Conservation (phyloP, 2,329 filamentous ascomycete species). For the Eutypa lata region DNA sequence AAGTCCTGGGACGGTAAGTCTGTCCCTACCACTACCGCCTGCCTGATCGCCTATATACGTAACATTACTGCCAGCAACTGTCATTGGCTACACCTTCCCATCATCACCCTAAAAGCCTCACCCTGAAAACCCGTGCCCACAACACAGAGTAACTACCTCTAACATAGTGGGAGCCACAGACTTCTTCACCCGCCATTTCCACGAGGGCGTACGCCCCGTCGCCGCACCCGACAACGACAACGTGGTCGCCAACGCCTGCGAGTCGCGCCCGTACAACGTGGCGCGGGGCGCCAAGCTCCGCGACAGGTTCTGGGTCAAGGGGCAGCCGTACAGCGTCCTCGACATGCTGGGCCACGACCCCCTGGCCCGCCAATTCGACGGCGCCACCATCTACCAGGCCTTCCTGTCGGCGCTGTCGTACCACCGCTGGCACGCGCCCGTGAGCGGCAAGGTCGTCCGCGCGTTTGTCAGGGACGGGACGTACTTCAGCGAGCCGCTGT, state of each 20-base stretch:
- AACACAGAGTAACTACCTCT: too few species aligned
- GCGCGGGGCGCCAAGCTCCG: constrained; percentile 38
- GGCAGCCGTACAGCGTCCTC: constrained; percentile 52
- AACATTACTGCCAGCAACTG: neutral
- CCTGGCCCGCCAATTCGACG: constrained; percentile 44
- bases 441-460: constrained; percentile 51
- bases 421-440: constrained; percentile 60
- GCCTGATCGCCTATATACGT: neutral
- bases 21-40: neutral
- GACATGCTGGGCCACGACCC: constrained; percentile 51
- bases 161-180: too few species aligned
- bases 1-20: constrained; percentile 54
- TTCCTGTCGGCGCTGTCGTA: constrained; percentile 58
- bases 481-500: constrained; percentile 57
- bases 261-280: constrained; percentile 46
- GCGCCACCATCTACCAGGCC: constrained; percentile 58
- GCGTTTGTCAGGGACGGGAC: constrained; percentile 51
- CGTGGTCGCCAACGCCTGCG: constrained; percentile 55
- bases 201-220: constrained; percentile 44
- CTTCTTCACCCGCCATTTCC: constrained; percentile 56
- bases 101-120: too few species aligned
- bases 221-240: constrained; percentile 42
- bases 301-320: constrained; percentile 59
- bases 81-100: too few species aligned
- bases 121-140: too few species aligned